These are phyloP conservation scores for Austroboletus festivus DNA, from an alignment of 768 basidiomycete genomes.

Conservation along the genomic window DNA sequence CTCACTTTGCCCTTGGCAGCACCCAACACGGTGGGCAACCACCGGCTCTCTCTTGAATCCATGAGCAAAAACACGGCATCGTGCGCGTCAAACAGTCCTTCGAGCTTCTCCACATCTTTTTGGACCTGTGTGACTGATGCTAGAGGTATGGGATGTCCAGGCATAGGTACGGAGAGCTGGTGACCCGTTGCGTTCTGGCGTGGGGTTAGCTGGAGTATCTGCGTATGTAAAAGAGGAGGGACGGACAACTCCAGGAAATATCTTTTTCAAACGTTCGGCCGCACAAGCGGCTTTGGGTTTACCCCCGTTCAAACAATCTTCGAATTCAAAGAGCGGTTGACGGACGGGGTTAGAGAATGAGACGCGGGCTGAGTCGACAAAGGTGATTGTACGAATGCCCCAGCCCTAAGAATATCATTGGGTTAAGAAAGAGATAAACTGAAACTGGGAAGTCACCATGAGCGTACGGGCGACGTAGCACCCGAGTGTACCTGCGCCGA, in stretches of 20 bases:
- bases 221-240: not conserved
- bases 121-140: slow-evolving; percentile 52
- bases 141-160: slow-evolving; percentile 86
- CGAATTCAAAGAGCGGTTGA: slow-evolving; percentile 94
- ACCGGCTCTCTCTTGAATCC: slow-evolving; percentile 97
- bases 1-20: slow-evolving; percentile 80
- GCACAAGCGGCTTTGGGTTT: slow-evolving; percentile 93
- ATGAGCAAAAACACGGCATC: slow-evolving; percentile 92
- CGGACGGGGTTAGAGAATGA: slow-evolving; percentile 98
- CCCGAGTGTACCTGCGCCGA: slow-evolving; percentile 95
- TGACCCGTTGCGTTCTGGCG: slow-evolving; percentile 77
- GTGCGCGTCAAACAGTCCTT: slow-evolving; percentile 76
- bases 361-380: slow-evolving; percentile 87
- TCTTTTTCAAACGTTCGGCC: slow-evolving; percentile 77
- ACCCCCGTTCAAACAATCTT: slow-evolving; percentile 89
- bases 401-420: slow-evolving; percentile 74
- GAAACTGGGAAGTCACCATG: too few species aligned
- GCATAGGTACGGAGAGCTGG: slow-evolving; percentile 89
- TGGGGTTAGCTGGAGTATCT: not conserved
- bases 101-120: slow-evolving; percentile 69
- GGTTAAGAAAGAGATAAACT: too few species aligned
- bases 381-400: slow-evolving; percentile 91
- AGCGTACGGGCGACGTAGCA: slow-evolving; percentile 92
- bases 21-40: slow-evolving; percentile 90
- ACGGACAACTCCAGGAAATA: slow-evolving; percentile 91